phyloP scores from a whole-genome alignment of 768 basidiomycete species.

The Tylopilus rubrobrunneus region DNA sequence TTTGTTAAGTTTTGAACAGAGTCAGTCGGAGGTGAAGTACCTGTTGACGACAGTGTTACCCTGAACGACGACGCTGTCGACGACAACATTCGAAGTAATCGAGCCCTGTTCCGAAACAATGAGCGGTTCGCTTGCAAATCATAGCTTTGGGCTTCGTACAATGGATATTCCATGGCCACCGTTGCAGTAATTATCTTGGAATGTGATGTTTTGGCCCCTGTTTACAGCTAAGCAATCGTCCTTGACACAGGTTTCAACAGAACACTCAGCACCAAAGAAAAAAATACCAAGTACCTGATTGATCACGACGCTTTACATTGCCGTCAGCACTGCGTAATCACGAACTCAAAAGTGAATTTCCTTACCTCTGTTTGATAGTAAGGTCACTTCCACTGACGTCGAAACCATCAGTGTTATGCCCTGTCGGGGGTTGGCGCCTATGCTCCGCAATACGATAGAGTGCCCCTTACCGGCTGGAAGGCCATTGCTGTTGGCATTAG shows the following conservation, averaged over 20 bases:
- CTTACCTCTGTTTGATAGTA: conserved; percentile 30
- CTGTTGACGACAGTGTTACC: conserved; percentile 56
- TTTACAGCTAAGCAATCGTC: conserved; percentile 64
- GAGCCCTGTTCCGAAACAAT: conserved; percentile 42
- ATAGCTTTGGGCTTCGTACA: conserved; percentile 12
- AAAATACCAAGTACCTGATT: conserved; percentile 20
- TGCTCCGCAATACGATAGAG: background rate
- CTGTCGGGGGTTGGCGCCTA: conserved; percentile 14
- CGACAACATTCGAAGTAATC: conserved; percentile 42
- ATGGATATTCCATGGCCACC: conserved; percentile 66
- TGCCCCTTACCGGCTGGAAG: conserved; percentile 41
- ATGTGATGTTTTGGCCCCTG: conserved; percentile 39
- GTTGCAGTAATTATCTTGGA: conserved; percentile 50
- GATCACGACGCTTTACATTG: conserved; percentile 12
- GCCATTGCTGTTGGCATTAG: conserved; percentile 50
- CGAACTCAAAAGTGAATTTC: background rate
- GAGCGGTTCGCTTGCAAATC: background rate
- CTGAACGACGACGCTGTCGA: conserved; percentile 44
- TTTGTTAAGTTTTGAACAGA: background rate
- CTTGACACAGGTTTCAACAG: conserved; percentile 18
- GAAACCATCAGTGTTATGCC: conserved; percentile 51
- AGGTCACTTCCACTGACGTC: conserved; percentile 37
- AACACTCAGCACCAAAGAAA: background rate
- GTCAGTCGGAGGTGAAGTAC: conserved; percentile 23
- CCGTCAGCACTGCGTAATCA: background rate